Percentiles rank a stretch among this genome's conserved stretches.
Conservation (phyloP, 495 filamentous ascomycete species). For the Polyplosphaeria fusca region DNA sequence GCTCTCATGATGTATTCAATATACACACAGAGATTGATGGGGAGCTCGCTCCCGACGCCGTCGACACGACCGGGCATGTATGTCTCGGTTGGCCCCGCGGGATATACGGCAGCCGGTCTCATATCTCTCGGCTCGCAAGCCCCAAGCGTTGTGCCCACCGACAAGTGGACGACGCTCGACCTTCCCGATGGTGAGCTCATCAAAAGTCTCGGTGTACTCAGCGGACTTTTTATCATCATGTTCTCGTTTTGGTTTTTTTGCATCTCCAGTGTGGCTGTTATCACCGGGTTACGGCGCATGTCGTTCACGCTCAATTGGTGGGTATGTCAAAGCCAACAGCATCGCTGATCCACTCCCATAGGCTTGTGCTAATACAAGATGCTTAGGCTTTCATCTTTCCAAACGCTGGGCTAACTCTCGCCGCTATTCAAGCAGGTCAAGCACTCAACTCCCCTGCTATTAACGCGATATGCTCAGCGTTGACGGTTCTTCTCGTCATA, state of each 20-base stretch:
- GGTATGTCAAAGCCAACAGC: no score
- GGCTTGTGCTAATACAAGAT: no score
- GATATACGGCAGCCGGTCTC: slow-evolving; percentile 30
- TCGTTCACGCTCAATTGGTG: slow-evolving; percentile 15
- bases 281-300: background rate
- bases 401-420: slow-evolving; percentile 6
- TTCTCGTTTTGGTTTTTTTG: slow-evolving; percentile 17
- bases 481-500: slow-evolving; percentile 2
- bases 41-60: slow-evolving; percentile 32
- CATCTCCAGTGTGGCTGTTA: slow-evolving; percentile 6
- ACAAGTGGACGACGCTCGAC: background rate
- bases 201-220: background rate
- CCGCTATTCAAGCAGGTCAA: background rate
- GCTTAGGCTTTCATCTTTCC: slow-evolving; percentile 16
- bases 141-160: slow-evolving; percentile 21
- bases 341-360: no score
- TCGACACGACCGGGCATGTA: slow-evolving; percentile 39
- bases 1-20: slow-evolving; percentile 50
- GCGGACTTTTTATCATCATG: slow-evolving; percentile 1
- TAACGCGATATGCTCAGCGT: background rate
- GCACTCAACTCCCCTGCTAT: background rate
- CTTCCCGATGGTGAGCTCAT: background rate
- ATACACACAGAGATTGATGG: slow-evolving; percentile 39
- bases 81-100: slow-evolving; percentile 35
- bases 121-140: slow-evolving; percentile 27